Conservation (phyloP, 1,139 yeast genomes). For the Debaryomyces psychrophilus region DNA sequence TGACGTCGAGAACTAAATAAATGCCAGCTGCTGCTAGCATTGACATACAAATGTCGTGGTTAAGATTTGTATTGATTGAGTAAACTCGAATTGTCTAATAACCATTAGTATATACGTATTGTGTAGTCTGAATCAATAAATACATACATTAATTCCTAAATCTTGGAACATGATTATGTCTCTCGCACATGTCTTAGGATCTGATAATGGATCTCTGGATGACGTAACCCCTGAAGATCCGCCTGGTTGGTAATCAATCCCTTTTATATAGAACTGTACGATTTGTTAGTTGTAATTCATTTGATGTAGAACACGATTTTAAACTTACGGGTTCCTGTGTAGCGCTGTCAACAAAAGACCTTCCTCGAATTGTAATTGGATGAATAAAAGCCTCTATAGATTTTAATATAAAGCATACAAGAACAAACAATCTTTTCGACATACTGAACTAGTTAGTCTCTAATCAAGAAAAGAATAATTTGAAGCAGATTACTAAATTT, state of each 20-base stretch:
- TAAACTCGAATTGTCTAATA: constrained; percentile 77
- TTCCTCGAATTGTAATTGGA: constrained; percentile 65
- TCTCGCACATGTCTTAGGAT: constrained; percentile 67
- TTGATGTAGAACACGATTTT: neutral
- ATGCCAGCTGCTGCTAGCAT: constrained; percentile 90
- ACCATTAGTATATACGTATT: constrained; percentile 26
- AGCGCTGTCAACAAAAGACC: constrained; percentile 74
- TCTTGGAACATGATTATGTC: constrained; percentile 75
- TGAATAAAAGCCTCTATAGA: constrained; percentile 40
- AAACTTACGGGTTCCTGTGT: constrained; percentile 71
- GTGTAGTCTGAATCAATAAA: neutral
- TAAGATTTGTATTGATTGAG: constrained; percentile 77
- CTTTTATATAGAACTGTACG: constrained; percentile 59
- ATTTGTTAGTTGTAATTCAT: constrained; percentile 11
- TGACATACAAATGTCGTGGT: constrained; percentile 92
- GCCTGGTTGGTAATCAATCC: constrained; percentile 87
- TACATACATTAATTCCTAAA: constrained; percentile 69
- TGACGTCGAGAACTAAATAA: constrained; percentile 86
- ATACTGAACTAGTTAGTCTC: neutral
- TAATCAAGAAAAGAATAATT: neutral
- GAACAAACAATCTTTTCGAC: neutral
- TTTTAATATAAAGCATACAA: neutral
- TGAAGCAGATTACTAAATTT: neutral
- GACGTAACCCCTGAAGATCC: constrained; percentile 71
- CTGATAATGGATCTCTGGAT: constrained; percentile 70